A percentile compares a stretch with the other conserved stretches of the same genome.
phyloP scores from a whole-genome alignment of 177 flowering plant genomes.

The Tripterygium wilfordii region DNA sequence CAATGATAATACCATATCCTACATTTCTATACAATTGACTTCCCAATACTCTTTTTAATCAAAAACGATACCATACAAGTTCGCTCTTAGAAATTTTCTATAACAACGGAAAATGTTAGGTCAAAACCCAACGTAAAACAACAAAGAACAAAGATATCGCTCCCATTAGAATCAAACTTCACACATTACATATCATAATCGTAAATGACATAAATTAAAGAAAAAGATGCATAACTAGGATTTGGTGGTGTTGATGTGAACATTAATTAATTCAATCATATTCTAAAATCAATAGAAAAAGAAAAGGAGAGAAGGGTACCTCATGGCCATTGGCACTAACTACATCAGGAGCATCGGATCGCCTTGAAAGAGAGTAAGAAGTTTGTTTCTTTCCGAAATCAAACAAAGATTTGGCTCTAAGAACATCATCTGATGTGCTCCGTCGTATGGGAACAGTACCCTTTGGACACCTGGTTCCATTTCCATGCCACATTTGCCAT shows the following conservation, averaged over 20 bases:
- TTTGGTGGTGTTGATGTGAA: not conserved
- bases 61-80: no score
- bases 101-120: no score
- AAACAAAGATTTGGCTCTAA: conserved; percentile 84
- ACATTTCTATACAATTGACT: no score
- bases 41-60: no score
- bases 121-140: no score
- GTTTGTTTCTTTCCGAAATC: conserved; percentile 74
- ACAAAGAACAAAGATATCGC: no score
- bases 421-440: conserved; percentile 65
- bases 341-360: conserved; percentile 65
- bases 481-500: conserved; percentile 88
- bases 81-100: no score
- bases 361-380: conserved; percentile 12
- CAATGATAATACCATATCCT: no score
- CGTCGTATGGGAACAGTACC: conserved; percentile 86
- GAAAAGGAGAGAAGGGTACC: conserved; percentile 28
- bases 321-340: conserved; percentile 91
- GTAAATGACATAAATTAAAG: no score
- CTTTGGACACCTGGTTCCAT: conserved; percentile 68
- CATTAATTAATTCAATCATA: not conserved
- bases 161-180: no score
- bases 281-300: not conserved
- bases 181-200: no score
- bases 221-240: no score